Percentiles rank a stretch among this genome's conserved stretches.
These are phyloP conservation scores for Mediolabrus comicus DNA, from an alignment of 108 stramenopile species.

Conservation along the genomic window DNA sequence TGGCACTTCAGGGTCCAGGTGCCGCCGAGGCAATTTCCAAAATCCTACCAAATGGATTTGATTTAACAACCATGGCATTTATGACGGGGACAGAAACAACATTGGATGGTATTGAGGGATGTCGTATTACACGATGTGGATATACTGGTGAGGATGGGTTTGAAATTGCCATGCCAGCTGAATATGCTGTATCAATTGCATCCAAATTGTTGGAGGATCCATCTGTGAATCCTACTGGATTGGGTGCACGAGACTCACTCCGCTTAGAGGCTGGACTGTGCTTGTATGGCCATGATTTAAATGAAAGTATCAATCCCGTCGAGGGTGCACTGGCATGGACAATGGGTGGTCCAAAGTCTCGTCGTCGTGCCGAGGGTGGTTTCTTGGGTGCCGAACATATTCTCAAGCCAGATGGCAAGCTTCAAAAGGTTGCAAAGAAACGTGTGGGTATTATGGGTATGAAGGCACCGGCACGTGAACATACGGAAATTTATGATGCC, in stretches of 20 bases:
- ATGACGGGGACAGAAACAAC: slow-evolving; percentile 90
- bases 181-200: slow-evolving; percentile 78
- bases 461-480: slow-evolving; percentile 94
- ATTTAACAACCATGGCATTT: slow-evolving; percentile 90
- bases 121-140: slow-evolving; percentile 97
- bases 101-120: slow-evolving; percentile 88
- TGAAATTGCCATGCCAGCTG: slow-evolving; percentile 91
- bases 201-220: slow-evolving; percentile 73
- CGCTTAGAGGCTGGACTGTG: slow-evolving; percentile 98
- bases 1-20: slow-evolving; percentile 96
- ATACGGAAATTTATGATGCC: slow-evolving; percentile 92
- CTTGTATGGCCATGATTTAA: slow-evolving; percentile 98
- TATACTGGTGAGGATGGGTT: slow-evolving; percentile 99
- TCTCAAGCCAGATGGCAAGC: slow-evolving; percentile 90
- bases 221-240: slow-evolving; percentile 88
- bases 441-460: slow-evolving; percentile 96
- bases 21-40: slow-evolving; percentile 81
- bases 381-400: slow-evolving; percentile 94
- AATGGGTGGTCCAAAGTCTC: slow-evolving; percentile 86
- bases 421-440: slow-evolving; percentile 81
- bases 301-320: slow-evolving; percentile 91
- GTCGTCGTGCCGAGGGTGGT: slow-evolving; percentile 90
- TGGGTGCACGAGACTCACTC: slow-evolving; percentile 97
- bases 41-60: slow-evolving; percentile 76
- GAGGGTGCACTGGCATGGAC: slow-evolving; percentile 95